These are phyloP conservation scores for Cyberlindnera xishuangbannaensis DNA, from an alignment of 805 yeast genomes.

Conservation along the genomic window DNA sequence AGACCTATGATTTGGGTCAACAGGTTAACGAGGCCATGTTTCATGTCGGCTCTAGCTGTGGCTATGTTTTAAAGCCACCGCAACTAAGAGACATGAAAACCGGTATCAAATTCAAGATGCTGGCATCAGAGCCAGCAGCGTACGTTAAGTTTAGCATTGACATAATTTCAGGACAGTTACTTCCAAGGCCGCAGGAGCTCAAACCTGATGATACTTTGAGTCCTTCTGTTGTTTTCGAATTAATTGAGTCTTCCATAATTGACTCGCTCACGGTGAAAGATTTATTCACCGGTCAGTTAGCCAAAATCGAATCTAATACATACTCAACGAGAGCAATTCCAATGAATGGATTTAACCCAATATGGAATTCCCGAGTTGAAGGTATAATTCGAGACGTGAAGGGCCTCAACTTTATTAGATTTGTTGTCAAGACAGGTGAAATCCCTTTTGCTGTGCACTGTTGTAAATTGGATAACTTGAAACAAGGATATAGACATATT, in stretches of 20 bases:
- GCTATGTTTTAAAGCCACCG: slow-evolving; percentile 76
- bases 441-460: slow-evolving; percentile 52
- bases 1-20: slow-evolving; percentile 82
- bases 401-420: slow-evolving; percentile 51
- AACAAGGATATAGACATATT: slow-evolving; percentile 76
- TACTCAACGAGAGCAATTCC: slow-evolving; percentile 30
- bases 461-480: slow-evolving; percentile 54
- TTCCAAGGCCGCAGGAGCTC: slow-evolving; percentile 62
- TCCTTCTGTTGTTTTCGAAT: slow-evolving; percentile 58
- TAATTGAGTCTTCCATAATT: slow-evolving; percentile 39
- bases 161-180: slow-evolving; percentile 76
- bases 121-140: slow-evolving; percentile 7
- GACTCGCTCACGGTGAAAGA: slow-evolving; percentile 11
- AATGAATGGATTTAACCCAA: slow-evolving; percentile 83
- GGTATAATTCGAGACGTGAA: slow-evolving; percentile 34
- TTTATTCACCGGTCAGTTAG: slow-evolving; percentile 3
- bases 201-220: slow-evolving; percentile 42
- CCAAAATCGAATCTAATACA: slow-evolving; percentile 1
- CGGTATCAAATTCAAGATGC: slow-evolving; percentile 20
- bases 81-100: slow-evolving; percentile 29
- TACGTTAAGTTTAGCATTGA: slow-evolving; percentile 31
- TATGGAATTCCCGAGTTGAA: slow-evolving; percentile 60
- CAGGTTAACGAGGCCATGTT: slow-evolving; percentile 85
- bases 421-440: slow-evolving; percentile 43
- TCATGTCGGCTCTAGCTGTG: slow-evolving; percentile 50